Conservation (phyloP, 495 filamentous ascomycete species). For the Hypomontagnella submonticulosa region DNA sequence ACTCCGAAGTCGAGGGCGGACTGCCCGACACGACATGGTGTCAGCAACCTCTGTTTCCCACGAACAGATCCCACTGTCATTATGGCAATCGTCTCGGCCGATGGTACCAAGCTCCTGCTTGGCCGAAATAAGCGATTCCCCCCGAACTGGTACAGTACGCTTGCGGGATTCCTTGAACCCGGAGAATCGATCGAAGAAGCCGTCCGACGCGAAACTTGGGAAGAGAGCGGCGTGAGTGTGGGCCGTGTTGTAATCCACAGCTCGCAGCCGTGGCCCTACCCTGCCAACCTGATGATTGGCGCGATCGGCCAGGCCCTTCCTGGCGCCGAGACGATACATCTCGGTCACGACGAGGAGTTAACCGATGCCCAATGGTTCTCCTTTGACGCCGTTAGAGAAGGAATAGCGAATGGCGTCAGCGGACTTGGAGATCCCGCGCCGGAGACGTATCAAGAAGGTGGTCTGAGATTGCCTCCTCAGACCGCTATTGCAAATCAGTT, state of each 20-base stretch:
- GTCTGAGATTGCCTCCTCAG: conserved; percentile 74
- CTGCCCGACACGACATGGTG: conserved; percentile 79
- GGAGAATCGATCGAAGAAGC: conserved; percentile 96
- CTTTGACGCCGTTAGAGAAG: conserved; percentile 74
- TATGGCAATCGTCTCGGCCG: conserved; percentile 84
- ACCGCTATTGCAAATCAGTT: conserved; percentile 86
- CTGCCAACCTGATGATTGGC: conserved; percentile 93
- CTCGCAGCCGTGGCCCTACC: conserved; percentile 79
- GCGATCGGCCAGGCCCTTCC: conserved; percentile 86
- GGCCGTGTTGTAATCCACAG: conserved; percentile 91
- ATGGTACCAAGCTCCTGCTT: conserved; percentile 80
- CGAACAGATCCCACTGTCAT: conserved; percentile 97
- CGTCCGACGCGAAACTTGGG: conserved; percentile 94
- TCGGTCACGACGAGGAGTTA: conserved; percentile 91
- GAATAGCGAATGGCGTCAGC: conserved; percentile 68
- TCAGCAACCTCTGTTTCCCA: conserved; percentile 89
- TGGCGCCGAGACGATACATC: conserved; percentile 78
- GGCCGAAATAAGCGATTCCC: conserved; percentile 89
- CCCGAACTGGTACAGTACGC: conserved; percentile 83
- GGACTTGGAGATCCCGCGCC: conserved; percentile 70
- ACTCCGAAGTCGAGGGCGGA: conserved; percentile 64
- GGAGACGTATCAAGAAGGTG: conserved; percentile 77
- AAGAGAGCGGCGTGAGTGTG: conserved; percentile 86
- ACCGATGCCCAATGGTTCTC: conserved; percentile 89
- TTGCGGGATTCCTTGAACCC: conserved; percentile 95